A percentile compares a stretch with the other conserved stretches of the same genome.
phyloP scores from a whole-genome alignment of 1,284 basidiomycete species.

The Veloporphyrellus conicus region DNA sequence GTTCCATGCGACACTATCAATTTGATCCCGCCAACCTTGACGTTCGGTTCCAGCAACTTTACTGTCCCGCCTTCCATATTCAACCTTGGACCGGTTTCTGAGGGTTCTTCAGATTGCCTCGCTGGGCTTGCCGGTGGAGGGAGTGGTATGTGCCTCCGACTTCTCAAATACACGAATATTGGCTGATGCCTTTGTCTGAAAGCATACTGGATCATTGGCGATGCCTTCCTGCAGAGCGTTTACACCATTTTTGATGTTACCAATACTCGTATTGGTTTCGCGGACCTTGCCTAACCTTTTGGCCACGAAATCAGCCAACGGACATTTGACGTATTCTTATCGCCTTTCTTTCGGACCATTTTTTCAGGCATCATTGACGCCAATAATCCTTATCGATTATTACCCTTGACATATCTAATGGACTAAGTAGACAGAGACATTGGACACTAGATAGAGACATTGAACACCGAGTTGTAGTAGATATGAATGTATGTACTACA shows the following conservation, averaged over 20 bases:
- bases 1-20: slow-evolving; percentile 26
- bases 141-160: slow-evolving; percentile 14
- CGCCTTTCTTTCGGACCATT: slow-evolving; percentile 3
- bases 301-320: neutral
- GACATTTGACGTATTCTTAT: neutral
- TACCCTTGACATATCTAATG: neutral
- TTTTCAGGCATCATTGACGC: neutral
- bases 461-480: too few species aligned
- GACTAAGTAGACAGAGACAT: neutral
- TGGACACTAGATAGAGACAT: neutral
- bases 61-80: slow-evolving; percentile 27
- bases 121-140: slow-evolving; percentile 29
- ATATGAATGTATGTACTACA: slow-evolving; percentile 36
- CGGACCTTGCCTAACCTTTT: slow-evolving; percentile 22
- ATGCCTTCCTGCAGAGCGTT: slow-evolving; percentile 30
- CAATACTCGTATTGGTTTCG: slow-evolving; percentile 28
- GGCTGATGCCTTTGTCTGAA: neutral
- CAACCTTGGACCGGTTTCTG: slow-evolving; percentile 26
- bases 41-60: slow-evolving; percentile 27
- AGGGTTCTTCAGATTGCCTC: slow-evolving; percentile 25
- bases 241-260: slow-evolving; percentile 30
- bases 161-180: neutral
- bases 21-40: slow-evolving; percentile 25
- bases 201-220: slow-evolving; percentile 33
- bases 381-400: slow-evolving; percentile 1